phyloP scores from a whole-genome alignment of 176 grass and related monocot species.

The Phyllostachys edulis region DNA sequence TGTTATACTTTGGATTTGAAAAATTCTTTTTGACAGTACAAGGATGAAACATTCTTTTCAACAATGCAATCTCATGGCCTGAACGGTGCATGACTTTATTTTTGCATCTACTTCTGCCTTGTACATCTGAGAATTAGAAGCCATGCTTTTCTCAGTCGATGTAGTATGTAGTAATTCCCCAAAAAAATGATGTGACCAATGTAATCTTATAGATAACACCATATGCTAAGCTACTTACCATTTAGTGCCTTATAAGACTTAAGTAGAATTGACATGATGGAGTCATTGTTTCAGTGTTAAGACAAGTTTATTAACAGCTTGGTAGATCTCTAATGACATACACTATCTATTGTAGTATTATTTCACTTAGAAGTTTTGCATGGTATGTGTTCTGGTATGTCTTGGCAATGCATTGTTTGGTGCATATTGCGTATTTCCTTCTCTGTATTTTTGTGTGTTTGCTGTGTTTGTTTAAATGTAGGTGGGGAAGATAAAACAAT shows the following conservation, averaged over 20 bases:
- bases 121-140: conserved; percentile 1
- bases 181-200: not conserved
- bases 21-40: not conserved
- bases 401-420: not conserved
- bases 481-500: conserved; percentile 94
- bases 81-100: not conserved
- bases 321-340: not conserved
- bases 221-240: not conserved
- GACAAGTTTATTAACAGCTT: not conserved
- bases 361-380: conserved; percentile 8
- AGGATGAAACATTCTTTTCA: not conserved
- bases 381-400: not conserved
- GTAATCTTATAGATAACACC: not conserved
- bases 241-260: not conserved
- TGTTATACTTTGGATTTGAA: conserved; percentile 4
- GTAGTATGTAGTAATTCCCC: conserved; percentile 1
- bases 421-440: not conserved
- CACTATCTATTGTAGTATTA: not conserved
- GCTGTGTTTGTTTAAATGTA: conserved; percentile 40
- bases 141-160: not conserved
- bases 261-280: not conserved
- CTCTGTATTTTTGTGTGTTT: conserved; percentile 12
- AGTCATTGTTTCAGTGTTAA: not conserved
- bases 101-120: conserved; percentile 6
- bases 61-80: not conserved